Conservation (phyloP, 345 rosid genomes). For the Laguncularia racemosa region DNA sequence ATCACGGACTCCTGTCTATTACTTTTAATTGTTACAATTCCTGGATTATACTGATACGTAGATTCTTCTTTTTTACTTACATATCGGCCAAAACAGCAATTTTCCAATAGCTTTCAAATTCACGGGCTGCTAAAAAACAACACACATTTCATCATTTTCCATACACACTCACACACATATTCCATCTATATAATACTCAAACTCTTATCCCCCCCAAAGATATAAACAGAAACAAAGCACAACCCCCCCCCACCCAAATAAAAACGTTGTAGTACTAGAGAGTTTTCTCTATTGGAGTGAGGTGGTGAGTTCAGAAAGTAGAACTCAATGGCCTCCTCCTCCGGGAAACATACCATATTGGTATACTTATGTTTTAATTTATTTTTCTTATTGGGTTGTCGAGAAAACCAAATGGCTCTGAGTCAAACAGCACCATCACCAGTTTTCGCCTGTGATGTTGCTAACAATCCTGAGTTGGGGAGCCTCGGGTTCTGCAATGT, state of each 20-base stretch:
- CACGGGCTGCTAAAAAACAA: slow-evolving; percentile 56
- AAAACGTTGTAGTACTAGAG: neutral
- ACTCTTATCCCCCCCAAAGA: neutral
- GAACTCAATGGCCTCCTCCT: slow-evolving; percentile 19
- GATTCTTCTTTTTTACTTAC: too few relatives aligned
- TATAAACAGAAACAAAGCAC: neutral
- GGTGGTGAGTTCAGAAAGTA: slow-evolving; percentile 14
- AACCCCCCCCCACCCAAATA: too few relatives aligned
- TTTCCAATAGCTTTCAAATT: slow-evolving; percentile 25
- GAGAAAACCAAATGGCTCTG: too few relatives aligned
- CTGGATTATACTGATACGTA: too few relatives aligned
- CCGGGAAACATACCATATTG: neutral
- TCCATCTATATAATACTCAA: neutral
- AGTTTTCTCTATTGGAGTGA: neutral
- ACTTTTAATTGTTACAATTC: too few relatives aligned
- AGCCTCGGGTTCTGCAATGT: slow-evolving; percentile 53
- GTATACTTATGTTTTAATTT: neutral
- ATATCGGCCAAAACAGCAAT: neutral
- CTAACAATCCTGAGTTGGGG: slow-evolving; percentile 32
- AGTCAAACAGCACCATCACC: slow-evolving; percentile 19
- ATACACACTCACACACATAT: neutral
- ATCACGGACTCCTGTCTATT: too few relatives aligned
- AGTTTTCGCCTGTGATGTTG: slow-evolving; percentile 69
- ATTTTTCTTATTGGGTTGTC: too few relatives aligned
- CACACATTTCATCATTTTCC: slow-evolving; percentile 4